Base-by-base conservation (phyloP, 352 stramenopile genomes). In the Aphanomyces astaci region DNA sequence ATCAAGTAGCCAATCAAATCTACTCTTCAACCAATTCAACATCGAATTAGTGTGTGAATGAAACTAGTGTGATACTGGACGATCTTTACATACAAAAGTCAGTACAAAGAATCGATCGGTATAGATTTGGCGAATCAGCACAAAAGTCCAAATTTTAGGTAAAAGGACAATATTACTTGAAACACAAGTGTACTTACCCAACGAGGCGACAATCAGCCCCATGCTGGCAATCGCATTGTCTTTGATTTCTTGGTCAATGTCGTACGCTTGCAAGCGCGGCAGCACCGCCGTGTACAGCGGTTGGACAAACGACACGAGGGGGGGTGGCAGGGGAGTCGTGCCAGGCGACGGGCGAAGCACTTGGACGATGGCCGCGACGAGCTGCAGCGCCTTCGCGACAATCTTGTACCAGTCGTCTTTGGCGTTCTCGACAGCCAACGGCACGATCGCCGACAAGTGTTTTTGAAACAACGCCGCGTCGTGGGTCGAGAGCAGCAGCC, bases 201-300 rank as follows among this genome's bases (percentile, higher is more conserved):
- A 70, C 17, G 78, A 75, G 28, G 91, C 78, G 33, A 98, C 81
- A 51, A 98, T 81, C 63, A 96, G 84, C 1, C 87, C 92, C 10
- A 98, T 86, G 66, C 90, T 95, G 62, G 78, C 86, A 66, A 98
- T 97, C 10, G 90, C 90, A 60, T 94, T 90, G 71, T 99, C 97
- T 73, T 99, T 99, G 71, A 99, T 98, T 80, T 99, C 97, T 78
- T 98, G 95, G 70, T 99, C 97, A 57, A 99, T 97, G 72, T 99
- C 96, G 72, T 98, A 82, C 3, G 93, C 92, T 65, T 96, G 88
- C 33, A 99, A 81, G n/a, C 91, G 94, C 31, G 95, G 93, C 71
- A 98, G 75, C 17, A 99, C 89, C 4, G 94, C 92, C 36, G 93
- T 78, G 67, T 96, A 98, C 9, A 99, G 81, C 17, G 83, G 75